Percentiles rank a stretch among this genome's conserved stretches.
phyloP scores from a whole-genome alignment of 1,139 yeast species.

The Saccharomyces hybrid region DNA sequence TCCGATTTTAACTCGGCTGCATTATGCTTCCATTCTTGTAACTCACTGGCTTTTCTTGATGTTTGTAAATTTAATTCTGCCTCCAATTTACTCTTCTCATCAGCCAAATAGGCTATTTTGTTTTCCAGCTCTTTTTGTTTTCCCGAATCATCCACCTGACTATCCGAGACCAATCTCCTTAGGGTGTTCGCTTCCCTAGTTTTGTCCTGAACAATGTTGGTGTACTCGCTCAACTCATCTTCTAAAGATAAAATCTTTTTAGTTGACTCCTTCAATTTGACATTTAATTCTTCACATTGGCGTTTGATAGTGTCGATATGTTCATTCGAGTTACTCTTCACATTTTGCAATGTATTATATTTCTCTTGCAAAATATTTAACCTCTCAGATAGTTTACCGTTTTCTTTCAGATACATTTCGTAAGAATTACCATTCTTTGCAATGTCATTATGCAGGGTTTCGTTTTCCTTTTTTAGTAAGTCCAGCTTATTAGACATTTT shows the following conservation, averaged over 20 bases:
- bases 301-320: no score
- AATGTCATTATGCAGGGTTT: constrained; percentile 36
- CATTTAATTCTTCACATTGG: constrained; percentile 70
- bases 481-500: constrained; percentile 29
- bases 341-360: constrained; percentile 41
- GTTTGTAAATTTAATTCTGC: constrained; percentile 42
- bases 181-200: constrained; percentile 69
- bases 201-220: constrained; percentile 68
- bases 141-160: constrained; percentile 50
- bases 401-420: constrained; percentile 43
- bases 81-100: constrained; percentile 56
- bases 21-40: constrained; percentile 29
- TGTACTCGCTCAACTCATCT: constrained; percentile 74
- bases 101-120: constrained; percentile 39
- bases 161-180: constrained; percentile 59
- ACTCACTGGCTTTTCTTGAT: constrained; percentile 38
- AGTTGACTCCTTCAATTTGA: constrained; percentile 60
- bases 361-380: constrained; percentile 46
- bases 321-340: constrained; percentile 43
- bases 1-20: constrained; percentile 28
- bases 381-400: constrained; percentile 45
- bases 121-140: constrained; percentile 43
- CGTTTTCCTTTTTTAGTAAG: constrained; percentile 33
- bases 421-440: constrained; percentile 40
- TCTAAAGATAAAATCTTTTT: constrained; percentile 59